Conservation (phyloP, 495 filamentous ascomycete species). For the Hypomontagnella submonticulosa region DNA sequence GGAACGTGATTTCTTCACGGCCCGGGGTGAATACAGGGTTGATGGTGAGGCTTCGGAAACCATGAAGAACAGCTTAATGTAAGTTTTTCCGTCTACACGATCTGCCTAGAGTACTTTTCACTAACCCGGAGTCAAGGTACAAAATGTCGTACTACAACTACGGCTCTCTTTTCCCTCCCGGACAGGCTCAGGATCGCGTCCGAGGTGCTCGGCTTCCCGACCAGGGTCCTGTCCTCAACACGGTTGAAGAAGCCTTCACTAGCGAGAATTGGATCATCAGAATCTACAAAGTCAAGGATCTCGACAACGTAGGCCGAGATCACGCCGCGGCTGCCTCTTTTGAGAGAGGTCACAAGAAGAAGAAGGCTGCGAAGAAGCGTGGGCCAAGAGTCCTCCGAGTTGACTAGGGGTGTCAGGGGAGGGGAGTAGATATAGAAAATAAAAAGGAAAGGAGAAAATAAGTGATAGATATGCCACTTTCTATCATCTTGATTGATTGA, state of each 20-base stretch:
- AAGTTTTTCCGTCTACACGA: constrained; percentile 56
- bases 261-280: constrained; percentile 99
- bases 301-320: constrained; percentile 94
- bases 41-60: constrained; percentile 94
- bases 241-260: constrained; percentile 95
- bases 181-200: constrained; percentile 92
- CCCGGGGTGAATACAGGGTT: constrained; percentile 93
- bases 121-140: constrained; percentile 71
- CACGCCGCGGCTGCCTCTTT: constrained; percentile 87
- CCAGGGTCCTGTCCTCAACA: constrained; percentile 85
- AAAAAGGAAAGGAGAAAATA: constrained; percentile 9
- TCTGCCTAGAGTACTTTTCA: not conserved
- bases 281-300: constrained; percentile 99
- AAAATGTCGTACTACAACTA: constrained; percentile 99
- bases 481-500: constrained; percentile 5
- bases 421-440: constrained; percentile 5
- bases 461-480: constrained; percentile 9
- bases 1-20: constrained; percentile 96
- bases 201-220: constrained; percentile 83
- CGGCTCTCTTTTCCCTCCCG: constrained; percentile 87
- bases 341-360: constrained; percentile 94
- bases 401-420: constrained; percentile 65
- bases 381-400: constrained; percentile 84
- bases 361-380: constrained; percentile 80
- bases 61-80: constrained; percentile 99